Percentiles rank a stretch among this genome's conserved stretches.
These are phyloP conservation scores for Rhizopogon roseolus DNA, from an alignment of 768 basidiomycete species.

Conservation along the genomic window DNA sequence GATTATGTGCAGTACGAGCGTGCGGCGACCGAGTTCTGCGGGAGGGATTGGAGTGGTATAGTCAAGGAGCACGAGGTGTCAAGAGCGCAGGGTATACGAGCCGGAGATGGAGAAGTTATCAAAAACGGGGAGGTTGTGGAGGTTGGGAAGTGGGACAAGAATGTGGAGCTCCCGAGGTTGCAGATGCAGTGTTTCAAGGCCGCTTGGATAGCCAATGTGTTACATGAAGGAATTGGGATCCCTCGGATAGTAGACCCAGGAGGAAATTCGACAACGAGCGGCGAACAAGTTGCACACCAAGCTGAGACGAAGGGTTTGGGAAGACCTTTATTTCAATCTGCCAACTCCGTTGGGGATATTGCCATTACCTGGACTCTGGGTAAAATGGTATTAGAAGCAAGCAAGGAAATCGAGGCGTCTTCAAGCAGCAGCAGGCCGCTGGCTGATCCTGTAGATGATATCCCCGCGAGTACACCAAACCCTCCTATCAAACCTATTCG, in stretches of 20 bases:
- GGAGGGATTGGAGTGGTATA: slow-evolving; percentile 73
- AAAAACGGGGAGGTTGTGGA: slow-evolving; percentile 56
- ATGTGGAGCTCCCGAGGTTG: slow-evolving; percentile 78
- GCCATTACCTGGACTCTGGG: slow-evolving; percentile 98
- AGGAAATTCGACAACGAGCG: slow-evolving; percentile 68
- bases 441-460: slow-evolving; percentile 70
- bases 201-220: slow-evolving; percentile 93
- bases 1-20: slow-evolving; percentile 96
- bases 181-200: slow-evolving; percentile 99
- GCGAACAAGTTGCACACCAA: slow-evolving; percentile 66
- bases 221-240: slow-evolving; percentile 94
- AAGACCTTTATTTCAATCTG: slow-evolving; percentile 81
- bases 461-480: slow-evolving; percentile 44
- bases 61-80: slow-evolving; percentile 57
- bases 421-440: slow-evolving; percentile 47
- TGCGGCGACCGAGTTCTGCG: slow-evolving; percentile 84
- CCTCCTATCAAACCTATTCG: slow-evolving; percentile 58
- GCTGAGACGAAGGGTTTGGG: slow-evolving; percentile 83
- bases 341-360: slow-evolving; percentile 89
- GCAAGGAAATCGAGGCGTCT: slow-evolving; percentile 67
- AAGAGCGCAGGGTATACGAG: slow-evolving; percentile 41
- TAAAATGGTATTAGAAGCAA: slow-evolving; percentile 98
- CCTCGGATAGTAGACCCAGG: slow-evolving; percentile 86
- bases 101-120: slow-evolving; percentile 64
- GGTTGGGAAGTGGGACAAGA: slow-evolving; percentile 62